Evolutionary conservation across 305 asterid species (phyloP).

Genomic region (Solanum hybrid): DNA sequence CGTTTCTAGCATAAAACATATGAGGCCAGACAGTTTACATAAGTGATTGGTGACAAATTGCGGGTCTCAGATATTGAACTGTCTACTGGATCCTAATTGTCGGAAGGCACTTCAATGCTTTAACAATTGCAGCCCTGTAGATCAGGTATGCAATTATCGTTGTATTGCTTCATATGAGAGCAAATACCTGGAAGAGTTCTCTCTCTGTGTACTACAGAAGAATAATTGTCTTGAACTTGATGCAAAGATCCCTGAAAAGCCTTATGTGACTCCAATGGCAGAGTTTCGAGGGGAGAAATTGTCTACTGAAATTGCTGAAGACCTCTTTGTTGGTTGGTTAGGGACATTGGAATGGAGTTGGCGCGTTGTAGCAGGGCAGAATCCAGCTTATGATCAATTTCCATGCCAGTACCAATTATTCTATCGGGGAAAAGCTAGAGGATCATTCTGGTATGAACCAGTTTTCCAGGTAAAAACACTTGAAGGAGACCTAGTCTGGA

Average conservation of each 20-base stretch:
- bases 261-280: too few relatives aligned
- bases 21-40: too few relatives aligned
- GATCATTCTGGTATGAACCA: constrained; percentile 94
- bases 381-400: constrained; percentile 92
- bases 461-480: constrained; percentile 69
- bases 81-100: constrained; percentile 64
- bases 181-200: constrained; percentile 48
- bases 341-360: constrained; percentile 82
- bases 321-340: constrained; percentile 81
- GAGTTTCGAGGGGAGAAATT: constrained; percentile 8
- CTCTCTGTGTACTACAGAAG: too few relatives aligned
- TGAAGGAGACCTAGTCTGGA: constrained; percentile 18
- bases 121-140: constrained; percentile 82
- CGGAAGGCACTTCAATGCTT: constrained; percentile 84
- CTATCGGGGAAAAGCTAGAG: constrained; percentile 76
- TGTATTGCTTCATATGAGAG: constrained; percentile 88
- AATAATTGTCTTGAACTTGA: too few relatives aligned
- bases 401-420: constrained; percentile 91
- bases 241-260: too few relatives aligned
- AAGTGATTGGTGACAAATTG: constrained; percentile 68
- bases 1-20: too few relatives aligned
- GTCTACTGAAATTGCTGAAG: constrained; percentile 65
- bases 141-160: constrained; percentile 81
- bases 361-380: constrained; percentile 89
- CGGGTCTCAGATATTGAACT: constrained; percentile 71